Conservation (phyloP, 1,284 basidiomycete species). For the Ustilago vetiveriae region DNA sequence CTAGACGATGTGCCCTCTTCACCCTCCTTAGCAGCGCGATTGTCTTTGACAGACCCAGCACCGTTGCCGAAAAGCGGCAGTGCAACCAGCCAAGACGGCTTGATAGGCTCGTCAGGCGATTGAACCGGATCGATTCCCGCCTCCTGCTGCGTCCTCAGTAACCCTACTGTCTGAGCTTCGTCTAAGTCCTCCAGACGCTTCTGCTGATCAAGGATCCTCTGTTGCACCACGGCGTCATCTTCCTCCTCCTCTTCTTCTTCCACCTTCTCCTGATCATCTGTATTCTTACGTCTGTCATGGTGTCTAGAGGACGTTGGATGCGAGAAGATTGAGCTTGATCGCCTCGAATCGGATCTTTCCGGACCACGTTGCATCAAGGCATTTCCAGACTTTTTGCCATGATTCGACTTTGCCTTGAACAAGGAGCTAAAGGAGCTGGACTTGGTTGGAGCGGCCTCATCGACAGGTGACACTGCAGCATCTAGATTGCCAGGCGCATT, state of each 20-base stretch:
- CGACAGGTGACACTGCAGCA: background rate
- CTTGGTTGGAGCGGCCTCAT: background rate
- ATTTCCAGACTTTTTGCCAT: background rate
- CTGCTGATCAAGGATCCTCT: slow-evolving; percentile 32
- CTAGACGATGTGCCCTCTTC: slow-evolving; percentile 6
- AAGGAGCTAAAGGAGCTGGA: slow-evolving; percentile 17
- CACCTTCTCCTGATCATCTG: too few relatives aligned
- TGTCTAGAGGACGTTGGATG: background rate
- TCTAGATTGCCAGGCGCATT: slow-evolving; percentile 20
- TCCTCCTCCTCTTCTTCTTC: slow-evolving; percentile 27
- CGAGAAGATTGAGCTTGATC: background rate
- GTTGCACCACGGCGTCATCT: slow-evolving; percentile 22
- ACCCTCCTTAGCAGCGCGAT: background rate
- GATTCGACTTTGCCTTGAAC: slow-evolving; percentile 2
- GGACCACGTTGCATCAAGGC: slow-evolving; percentile 15
- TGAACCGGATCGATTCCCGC: slow-evolving; percentile 29
- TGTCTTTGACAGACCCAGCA: slow-evolving; percentile 4
- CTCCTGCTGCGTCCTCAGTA: slow-evolving; percentile 38
- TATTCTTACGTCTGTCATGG: slow-evolving; percentile 4
- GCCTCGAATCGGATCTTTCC: background rate
- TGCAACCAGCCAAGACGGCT: slow-evolving; percentile 21
- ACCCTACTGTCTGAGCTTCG: slow-evolving; percentile 33
- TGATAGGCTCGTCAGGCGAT: slow-evolving; percentile 9
- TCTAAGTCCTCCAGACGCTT: slow-evolving; percentile 40
- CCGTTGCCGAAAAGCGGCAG: slow-evolving; percentile 26